Base-by-base conservation (phyloP, 495 filamentous ascomycete species). In the Saxispiralis lemnorum region DNA sequence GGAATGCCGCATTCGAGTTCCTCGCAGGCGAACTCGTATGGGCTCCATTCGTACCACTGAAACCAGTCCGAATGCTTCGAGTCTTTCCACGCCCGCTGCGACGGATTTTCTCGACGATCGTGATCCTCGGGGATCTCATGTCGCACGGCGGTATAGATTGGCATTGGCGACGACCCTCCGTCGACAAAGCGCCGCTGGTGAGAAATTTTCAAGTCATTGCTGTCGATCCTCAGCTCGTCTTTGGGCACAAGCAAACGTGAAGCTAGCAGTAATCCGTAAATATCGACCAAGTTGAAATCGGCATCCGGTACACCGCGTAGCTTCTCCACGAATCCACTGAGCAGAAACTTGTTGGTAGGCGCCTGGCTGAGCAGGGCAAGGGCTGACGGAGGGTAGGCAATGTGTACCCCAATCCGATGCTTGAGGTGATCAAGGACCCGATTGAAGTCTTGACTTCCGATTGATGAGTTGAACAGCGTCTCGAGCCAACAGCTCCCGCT, bases 401-500 rank as follows among this genome's bases (percentile, higher is more conserved):
- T 83, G 54, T 97, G 89, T 2, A 86, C 68, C 6, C 76, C 78
- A 20, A 95, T 67, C 17, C 89, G 71, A 43, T 72, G 69, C 60
- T 94, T 97, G 20, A 97, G 60, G 57, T 97, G 89, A 13, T 82
- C 68, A 14, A 94, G 73, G 9, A 87, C 66, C 34, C 64, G 70
- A 20, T 71, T 64, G 49, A 86, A 72, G 47, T 71, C 69, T 39
- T 71, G 64, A 4, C 61, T 64, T 0, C 76, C 66, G n/a, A 97
- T 65, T 2, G 81, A 80, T n/a, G 87, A 93, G 51, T 86, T 76
- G 56, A 81, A 95, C 7, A 97, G 66, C 1, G 83, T 69, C 59
- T 95, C 87, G 24, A 95, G 64, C 89, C 89, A 97, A 58, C 89
- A 95, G 50, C 82, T 89, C 3, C 89, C 89, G 54, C 81, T 88